Evolutionary conservation across 192 early-diverging fungal species (phyloP).

Genomic region (Haplosporangium gracile): DNA sequence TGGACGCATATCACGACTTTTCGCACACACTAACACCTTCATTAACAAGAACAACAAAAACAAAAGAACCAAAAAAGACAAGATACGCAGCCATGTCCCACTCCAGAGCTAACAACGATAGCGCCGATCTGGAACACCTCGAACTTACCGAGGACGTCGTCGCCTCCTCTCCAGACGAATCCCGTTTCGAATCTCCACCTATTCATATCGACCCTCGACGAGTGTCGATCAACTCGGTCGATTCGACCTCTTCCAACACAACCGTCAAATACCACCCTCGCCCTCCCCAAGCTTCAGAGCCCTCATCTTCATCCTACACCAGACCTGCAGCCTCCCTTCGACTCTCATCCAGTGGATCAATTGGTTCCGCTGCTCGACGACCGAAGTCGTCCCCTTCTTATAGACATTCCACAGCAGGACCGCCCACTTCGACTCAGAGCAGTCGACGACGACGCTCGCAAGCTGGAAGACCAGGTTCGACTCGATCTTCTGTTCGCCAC

Average conservation of each 20-base stretch:
- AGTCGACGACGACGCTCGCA: slow-evolving; percentile 31
- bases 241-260: slow-evolving; percentile 30
- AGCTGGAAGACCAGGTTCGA: slow-evolving; percentile 26
- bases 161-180: slow-evolving; percentile 1
- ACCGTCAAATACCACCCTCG: slow-evolving; percentile 44
- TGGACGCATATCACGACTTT: not conserved
- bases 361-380: slow-evolving; percentile 1
- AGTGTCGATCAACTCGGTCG: slow-evolving; percentile 46
- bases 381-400: slow-evolving; percentile 34
- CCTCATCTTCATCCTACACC: slow-evolving; percentile 18
- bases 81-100: slow-evolving; percentile 30
- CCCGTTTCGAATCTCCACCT: slow-evolving; percentile 4
- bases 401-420: slow-evolving; percentile 37
- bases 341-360: slow-evolving; percentile 17
- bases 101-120: slow-evolving; percentile 50
- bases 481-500: slow-evolving; percentile 42
- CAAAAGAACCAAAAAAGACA: not conserved
- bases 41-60: not conserved
- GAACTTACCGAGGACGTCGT: slow-evolving; percentile 38
- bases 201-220: slow-evolving; percentile 23
- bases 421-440: not conserved
- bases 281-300: slow-evolving; percentile 12
- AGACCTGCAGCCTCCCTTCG: not conserved
- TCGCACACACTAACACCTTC: not conserved
- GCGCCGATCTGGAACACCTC: slow-evolving; percentile 52